Conservation (phyloP, 2,329 filamentous ascomycete genomes). For the Alternaria ethzedia region DNA sequence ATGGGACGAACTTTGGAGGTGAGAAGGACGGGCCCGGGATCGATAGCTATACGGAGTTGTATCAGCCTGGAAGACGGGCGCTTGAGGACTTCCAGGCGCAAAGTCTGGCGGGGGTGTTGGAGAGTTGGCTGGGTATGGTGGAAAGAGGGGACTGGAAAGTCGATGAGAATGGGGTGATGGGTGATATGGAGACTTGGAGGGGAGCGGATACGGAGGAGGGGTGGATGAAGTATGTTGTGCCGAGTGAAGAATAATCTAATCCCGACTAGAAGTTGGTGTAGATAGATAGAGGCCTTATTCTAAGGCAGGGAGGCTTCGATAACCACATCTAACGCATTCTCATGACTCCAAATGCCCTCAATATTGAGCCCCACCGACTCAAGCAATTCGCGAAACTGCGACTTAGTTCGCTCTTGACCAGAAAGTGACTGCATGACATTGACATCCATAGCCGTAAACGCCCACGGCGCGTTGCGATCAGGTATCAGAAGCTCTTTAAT, state of each 20-base stretch:
- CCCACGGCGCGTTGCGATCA: neutral
- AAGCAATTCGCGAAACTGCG: neutral
- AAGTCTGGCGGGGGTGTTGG: neutral
- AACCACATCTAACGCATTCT: neutral
- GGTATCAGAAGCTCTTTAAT: neutral
- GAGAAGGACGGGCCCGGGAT: neutral
- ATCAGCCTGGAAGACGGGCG: neutral
- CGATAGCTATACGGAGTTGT: neutral
- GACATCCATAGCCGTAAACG: neutral
- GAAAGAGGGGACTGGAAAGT: slow-evolving; percentile 23
- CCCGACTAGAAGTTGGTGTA: neutral
- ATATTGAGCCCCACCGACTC: neutral
- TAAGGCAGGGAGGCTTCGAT: neutral
- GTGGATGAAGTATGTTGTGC: slow-evolving; percentile 10
- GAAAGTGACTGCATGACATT: neutral
- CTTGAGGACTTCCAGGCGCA: neutral
- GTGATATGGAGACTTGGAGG: slow-evolving; percentile 11
- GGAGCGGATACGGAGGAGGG: slow-evolving; percentile 10
- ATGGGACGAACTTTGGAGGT: neutral
- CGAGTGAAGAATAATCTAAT: neutral
- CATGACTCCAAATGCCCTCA: neutral
- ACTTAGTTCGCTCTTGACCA: neutral
- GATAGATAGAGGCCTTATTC: neutral
- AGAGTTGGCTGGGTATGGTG: slow-evolving; percentile 6
- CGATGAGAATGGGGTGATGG: slow-evolving; percentile 12